Evolutionary conservation across 192 early-diverging fungal species (phyloP).

Genomic region (Linnemannia exigua): DNA sequence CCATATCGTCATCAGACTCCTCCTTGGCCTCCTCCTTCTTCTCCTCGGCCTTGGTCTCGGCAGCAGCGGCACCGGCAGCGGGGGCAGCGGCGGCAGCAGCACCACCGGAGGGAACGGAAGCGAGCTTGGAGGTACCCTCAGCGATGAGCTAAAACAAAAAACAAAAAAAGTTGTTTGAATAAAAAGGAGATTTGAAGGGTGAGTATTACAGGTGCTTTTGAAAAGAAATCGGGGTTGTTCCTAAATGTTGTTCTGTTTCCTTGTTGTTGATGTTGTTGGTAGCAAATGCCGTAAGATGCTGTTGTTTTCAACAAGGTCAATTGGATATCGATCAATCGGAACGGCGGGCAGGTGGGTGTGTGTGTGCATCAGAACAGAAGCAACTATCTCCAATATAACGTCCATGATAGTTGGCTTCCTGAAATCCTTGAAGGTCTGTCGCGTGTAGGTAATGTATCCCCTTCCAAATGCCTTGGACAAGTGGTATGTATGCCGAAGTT

Average conservation of each 20-base stretch:
- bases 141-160: slow-evolving; percentile 81
- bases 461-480: too few species aligned
- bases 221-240: neutral
- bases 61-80: slow-evolving; percentile 69
- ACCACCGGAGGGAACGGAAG: slow-evolving; percentile 95
- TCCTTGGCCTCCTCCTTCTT: slow-evolving; percentile 94
- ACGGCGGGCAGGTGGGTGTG: too few species aligned
- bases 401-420: too few species aligned
- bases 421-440: too few species aligned
- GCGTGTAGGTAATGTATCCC: too few species aligned
- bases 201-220: too few species aligned
- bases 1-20: slow-evolving; percentile 92
- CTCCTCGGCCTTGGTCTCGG: slow-evolving; percentile 69
- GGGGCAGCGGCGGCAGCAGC: slow-evolving; percentile 78
- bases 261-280: neutral
- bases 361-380: too few species aligned
- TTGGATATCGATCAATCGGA: too few species aligned
- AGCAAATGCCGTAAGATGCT: neutral
- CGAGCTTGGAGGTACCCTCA: slow-evolving; percentile 92
- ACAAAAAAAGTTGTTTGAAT: too few species aligned
- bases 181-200: neutral
- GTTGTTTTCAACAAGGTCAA: too few species aligned
- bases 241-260: too few species aligned
- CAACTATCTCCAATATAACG: too few species aligned
- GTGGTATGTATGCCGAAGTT: neutral